Evolutionary conservation across 176 grass and related monocot genomes (phyloP), one percentile per base, ranked within the genome.

Genomic region (Miscanthus lutarioriparius): DNA sequence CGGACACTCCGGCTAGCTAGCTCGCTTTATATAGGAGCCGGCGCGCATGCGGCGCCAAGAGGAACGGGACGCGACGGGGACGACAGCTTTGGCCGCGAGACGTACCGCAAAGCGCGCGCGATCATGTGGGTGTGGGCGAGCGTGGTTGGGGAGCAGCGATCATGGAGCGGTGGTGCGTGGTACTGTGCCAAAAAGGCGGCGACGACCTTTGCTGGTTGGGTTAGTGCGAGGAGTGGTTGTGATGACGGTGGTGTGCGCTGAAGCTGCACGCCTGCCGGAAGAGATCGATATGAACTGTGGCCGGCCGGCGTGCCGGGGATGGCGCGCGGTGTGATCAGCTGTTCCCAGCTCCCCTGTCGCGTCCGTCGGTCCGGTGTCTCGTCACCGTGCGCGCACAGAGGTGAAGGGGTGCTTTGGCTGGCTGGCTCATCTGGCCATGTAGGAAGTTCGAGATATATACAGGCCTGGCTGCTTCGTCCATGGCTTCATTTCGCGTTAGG

Each of bases 141-240:
- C 59, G 76, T 25, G 33, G 33, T 6, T 16, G 58, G 58, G 38
- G 49, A 6, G 71, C 70, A 6, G 71, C 70, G 65, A 69, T 38
- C 66, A 76, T 61, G 72, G 23, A 14, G 26, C 17, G 68, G 48
- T 56, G 81, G 15, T 51, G 47, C 15, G 65, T 83, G 73, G 20
- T 15, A 19, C 45, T 41, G 32, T 39, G 77, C 68, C 8, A 22
- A 74, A 66, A 86, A 80, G 16, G 15, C 10, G 39, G 53, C 17
- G 35, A n/a, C n/a, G 27, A 26, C 61, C 61, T 64, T 70, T 53
- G 43, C 43, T 45, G 69, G 20, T 26, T 43, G 59, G 63, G 41
- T 44, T 39, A 7, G 85, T 86, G 77, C 41, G 36, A 23, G 77
- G n/a, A 38, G 85, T 66, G 67, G 77, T 66, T 74, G 85, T 14